phyloP scores from a whole-genome alignment of 78 protist species.

The Dictyostelium brefeldianum region DNA sequence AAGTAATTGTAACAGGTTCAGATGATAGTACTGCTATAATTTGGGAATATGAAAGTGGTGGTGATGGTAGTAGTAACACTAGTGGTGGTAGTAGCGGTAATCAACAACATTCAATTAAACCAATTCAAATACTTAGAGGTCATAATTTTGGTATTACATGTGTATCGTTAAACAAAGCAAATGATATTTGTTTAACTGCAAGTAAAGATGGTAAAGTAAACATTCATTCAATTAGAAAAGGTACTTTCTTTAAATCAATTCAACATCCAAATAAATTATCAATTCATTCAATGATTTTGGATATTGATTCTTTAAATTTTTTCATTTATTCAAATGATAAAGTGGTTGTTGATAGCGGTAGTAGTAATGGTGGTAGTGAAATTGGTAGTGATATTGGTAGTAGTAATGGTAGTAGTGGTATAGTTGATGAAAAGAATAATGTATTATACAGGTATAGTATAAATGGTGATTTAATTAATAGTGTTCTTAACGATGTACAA shows the following conservation, averaged over 20 bases:
- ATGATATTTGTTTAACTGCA: slow-evolving; percentile 59
- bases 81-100: neutral
- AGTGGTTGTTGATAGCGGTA: no score
- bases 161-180: slow-evolving; percentile 19
- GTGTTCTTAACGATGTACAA: slow-evolving; percentile 39
- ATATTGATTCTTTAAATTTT: slow-evolving; percentile 21
- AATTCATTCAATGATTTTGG: slow-evolving; percentile 16
- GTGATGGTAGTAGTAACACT: slow-evolving; percentile 26
- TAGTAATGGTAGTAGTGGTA: neutral
- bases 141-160: slow-evolving; percentile 66
- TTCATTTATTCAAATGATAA: slow-evolving; percentile 47
- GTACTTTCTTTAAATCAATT: slow-evolving; percentile 39
- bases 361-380: neutral
- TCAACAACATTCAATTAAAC: slow-evolving; percentile 43
- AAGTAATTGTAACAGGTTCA: slow-evolving; percentile 40
- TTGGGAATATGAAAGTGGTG: slow-evolving; percentile 20
- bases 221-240: slow-evolving; percentile 43
- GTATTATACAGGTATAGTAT: slow-evolving; percentile 41
- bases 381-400: neutral
- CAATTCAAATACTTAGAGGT: slow-evolving; percentile 54
- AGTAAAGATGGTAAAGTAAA: slow-evolving; percentile 73
- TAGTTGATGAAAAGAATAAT: neutral
- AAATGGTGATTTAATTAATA: slow-evolving; percentile 59
- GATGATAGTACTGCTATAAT: slow-evolving; percentile 67
- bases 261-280: slow-evolving; percentile 50